These are phyloP conservation scores for Hirsutella minnesotensis DNA, from an alignment of 2,329 filamentous ascomycete genomes.

Conservation along the genomic window DNA sequence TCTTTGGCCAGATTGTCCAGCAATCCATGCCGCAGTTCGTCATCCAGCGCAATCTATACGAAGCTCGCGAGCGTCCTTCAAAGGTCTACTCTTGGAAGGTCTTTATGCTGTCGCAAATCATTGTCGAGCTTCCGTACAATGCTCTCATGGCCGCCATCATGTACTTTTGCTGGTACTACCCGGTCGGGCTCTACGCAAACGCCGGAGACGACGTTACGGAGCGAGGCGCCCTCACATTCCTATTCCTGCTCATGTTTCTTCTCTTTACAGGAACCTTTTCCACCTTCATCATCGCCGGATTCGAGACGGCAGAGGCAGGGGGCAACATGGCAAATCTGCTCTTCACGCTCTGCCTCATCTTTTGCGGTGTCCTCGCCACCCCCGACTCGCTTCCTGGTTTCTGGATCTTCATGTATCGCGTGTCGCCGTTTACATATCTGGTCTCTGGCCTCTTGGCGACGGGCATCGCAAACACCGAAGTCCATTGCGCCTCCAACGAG, in stretches of 20 bases:
- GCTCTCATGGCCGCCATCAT: constrained; percentile 63
- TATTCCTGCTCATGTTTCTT: constrained; percentile 64
- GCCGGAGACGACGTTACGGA: constrained; percentile 50
- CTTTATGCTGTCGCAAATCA: constrained; percentile 72
- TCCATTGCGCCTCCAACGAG: constrained; percentile 60
- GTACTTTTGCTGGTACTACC: constrained; percentile 78
- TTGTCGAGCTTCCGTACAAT: constrained; percentile 82
- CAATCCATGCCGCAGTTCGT: constrained; percentile 83
- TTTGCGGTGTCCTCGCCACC: constrained; percentile 61
- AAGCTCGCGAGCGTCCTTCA: constrained; percentile 72
- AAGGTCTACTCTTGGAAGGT: constrained; percentile 80
- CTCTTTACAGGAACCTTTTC: constrained; percentile 75
- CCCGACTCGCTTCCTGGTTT: constrained; percentile 55
- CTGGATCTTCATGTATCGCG: constrained; percentile 72
- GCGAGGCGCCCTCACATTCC: constrained; percentile 68
- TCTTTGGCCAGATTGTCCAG: constrained; percentile 70
- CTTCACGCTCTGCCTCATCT: constrained; percentile 62
- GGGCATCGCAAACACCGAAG: constrained; percentile 53
- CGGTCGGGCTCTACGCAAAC: constrained; percentile 64
- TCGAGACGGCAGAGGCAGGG: constrained; percentile 63
- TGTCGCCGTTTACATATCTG: constrained; percentile 75
- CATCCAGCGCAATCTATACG: constrained; percentile 69
- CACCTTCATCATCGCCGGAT: constrained; percentile 62
- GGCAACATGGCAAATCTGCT: constrained; percentile 65
- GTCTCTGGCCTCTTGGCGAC: constrained; percentile 60